Evolutionary conservation across 148 eudicot species (phyloP).

Genomic region (Nepenthes gracilis): DNA sequence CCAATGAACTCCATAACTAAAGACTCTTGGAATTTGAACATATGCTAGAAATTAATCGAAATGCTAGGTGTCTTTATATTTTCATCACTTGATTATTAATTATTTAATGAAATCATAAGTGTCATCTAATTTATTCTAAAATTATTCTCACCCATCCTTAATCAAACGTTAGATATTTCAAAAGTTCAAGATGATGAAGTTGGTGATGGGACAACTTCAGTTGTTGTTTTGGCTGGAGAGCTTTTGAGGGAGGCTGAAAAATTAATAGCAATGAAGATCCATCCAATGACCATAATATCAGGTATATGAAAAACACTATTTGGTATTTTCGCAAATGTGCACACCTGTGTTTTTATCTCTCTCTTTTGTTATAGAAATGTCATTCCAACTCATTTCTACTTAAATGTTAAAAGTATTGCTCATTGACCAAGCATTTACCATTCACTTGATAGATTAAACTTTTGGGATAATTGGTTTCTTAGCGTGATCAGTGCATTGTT

Average conservation of each 20-base stretch:
- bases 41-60: too few species aligned
- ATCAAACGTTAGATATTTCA: conserved; percentile 54
- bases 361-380: not conserved
- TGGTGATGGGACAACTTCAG: conserved; percentile 99
- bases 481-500: too few species aligned
- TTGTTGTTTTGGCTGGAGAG: conserved; percentile 97
- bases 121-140: not conserved
- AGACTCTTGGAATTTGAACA: too few species aligned
- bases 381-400: not conserved
- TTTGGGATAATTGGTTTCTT: too few species aligned
- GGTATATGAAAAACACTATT: conserved; percentile 26
- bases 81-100: not conserved
- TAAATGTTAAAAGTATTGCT: too few species aligned
- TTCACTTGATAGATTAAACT: too few species aligned
- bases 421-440: too few species aligned
- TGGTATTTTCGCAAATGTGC: not conserved
- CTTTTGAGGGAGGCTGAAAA: conserved; percentile 96
- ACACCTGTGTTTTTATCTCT: not conserved
- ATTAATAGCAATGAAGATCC: conserved; percentile 81
- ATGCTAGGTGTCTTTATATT: too few species aligned
- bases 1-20: too few species aligned
- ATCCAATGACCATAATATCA: conserved; percentile 94
- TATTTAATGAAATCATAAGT: not conserved
- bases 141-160: conserved; percentile 18
- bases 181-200: conserved; percentile 99